Percentiles rank a stretch among this genome's conserved stretches.
Evolutionary conservation across 2,329 filamentous ascomycete genomes (phyloP).

Genomic region (Blastomyces silverae): DNA sequence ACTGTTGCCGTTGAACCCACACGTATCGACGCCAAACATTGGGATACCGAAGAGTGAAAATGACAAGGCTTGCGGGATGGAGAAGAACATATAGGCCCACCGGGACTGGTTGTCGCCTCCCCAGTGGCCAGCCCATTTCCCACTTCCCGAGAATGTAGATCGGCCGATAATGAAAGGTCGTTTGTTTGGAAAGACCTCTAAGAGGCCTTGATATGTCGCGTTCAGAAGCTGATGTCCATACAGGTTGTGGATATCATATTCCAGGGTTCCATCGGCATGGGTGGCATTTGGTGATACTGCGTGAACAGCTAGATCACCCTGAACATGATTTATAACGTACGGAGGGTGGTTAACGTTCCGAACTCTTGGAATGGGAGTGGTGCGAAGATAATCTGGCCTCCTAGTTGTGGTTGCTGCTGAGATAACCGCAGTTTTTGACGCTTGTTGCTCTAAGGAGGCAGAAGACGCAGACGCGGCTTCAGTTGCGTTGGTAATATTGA

Average conservation of each 20-base stretch:
- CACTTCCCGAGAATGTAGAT: conserved; percentile 71
- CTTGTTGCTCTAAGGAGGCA: conserved; percentile 48
- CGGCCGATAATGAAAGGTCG: conserved; percentile 80
- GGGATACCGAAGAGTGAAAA: conserved; percentile 70
- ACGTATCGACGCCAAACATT: conserved; percentile 67
- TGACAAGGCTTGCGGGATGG: conserved; percentile 68
- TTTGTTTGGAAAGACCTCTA: conserved; percentile 57
- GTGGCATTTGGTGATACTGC: conserved; percentile 72
- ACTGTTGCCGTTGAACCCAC: conserved; percentile 62
- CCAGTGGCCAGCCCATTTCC: conserved; percentile 74
- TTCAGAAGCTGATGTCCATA: conserved; percentile 69
- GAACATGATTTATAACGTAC: conserved; percentile 67
- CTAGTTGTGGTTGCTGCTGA: conserved; percentile 29
- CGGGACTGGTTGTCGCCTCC: conserved; percentile 66
- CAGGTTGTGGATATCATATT: conserved; percentile 81
- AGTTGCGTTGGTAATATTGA: conserved; percentile 61
- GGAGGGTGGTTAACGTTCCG: conserved; percentile 67
- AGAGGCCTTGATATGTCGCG: conserved; percentile 66
- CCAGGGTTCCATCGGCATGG: conserved; percentile 62
- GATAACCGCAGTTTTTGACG: conserved; percentile 34
- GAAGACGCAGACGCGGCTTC: conserved; percentile 57
- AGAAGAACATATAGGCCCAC: conserved; percentile 68
- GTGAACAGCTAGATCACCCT: conserved; percentile 60
- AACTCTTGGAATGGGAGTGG: conserved; percentile 55
- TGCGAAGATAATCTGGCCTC: conserved; percentile 46